These are phyloP conservation scores for Cytospora leucostoma DNA, from an alignment of 2,329 filamentous ascomycete species.

Conservation along the genomic window DNA sequence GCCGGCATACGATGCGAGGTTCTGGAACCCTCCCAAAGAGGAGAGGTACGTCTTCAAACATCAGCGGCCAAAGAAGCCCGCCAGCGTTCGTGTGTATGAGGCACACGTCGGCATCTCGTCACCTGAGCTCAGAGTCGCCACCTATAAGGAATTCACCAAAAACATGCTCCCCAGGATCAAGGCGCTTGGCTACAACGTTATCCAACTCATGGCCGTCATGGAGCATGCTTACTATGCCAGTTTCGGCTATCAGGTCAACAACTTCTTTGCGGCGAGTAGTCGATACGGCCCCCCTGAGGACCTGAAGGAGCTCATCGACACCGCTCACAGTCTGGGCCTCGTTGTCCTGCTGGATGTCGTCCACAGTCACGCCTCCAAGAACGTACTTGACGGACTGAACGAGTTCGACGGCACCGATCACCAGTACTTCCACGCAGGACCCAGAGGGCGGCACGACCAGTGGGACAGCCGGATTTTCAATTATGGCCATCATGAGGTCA, in stretches of 20 bases:
- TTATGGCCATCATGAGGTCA: constrained; percentile 90
- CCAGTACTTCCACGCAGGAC: constrained; percentile 90
- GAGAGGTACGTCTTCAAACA: constrained; percentile 87
- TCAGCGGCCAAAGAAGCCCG: constrained; percentile 76
- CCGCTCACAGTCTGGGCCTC: constrained; percentile 86
- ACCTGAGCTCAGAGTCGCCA: constrained; percentile 82
- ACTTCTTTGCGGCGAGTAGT: constrained; percentile 96
- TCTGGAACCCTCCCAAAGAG: constrained; percentile 86
- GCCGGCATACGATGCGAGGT: constrained; percentile 89
- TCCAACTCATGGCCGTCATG: constrained; percentile 99
- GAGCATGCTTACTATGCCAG: constrained; percentile 99
- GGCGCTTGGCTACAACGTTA: constrained; percentile 90
- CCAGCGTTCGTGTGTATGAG: constrained; percentile 90
- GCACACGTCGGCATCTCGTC: constrained; percentile 98
- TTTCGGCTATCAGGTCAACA: constrained; percentile 98
- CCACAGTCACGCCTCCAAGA: constrained; percentile 97
- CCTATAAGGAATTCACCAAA: constrained; percentile 95
- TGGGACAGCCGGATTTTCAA: constrained; percentile 99
- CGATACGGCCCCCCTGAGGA: constrained; percentile 93
- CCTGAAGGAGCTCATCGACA: constrained; percentile 94
- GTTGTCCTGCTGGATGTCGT: constrained; percentile 93
- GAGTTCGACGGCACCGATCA: constrained; percentile 95
- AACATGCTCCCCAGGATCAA: constrained; percentile 92
- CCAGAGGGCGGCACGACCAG: constrained; percentile 81
- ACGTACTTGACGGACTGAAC: constrained; percentile 91